Base-by-base conservation (phyloP, 2,329 filamentous ascomycete species). In the Apiospora saccharicola region DNA sequence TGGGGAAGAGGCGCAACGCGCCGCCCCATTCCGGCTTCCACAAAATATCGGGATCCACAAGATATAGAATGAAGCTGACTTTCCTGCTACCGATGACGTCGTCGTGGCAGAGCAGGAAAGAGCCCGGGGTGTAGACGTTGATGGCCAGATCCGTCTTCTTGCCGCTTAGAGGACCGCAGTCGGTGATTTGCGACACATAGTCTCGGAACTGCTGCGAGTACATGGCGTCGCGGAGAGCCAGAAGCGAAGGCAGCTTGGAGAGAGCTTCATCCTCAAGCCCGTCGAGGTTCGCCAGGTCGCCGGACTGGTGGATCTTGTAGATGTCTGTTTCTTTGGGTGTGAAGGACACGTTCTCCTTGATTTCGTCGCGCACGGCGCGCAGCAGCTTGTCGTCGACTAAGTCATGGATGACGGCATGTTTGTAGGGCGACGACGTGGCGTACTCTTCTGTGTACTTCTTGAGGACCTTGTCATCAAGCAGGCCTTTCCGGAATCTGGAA, bases 241-340 rank as follows among this genome's bases (percentile, higher is more conserved):
- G 90, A n/a, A 99, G 87, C 16, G 94, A 97, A 0, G 96, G 96
- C 19, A 99, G 86, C 80, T 94, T 95, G 74, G 92, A 89, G 71
- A 98, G 89, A 8, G 95, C 95, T 10, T 92, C 91, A 80, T 97
- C 92, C 74, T 97, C 94, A 61, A 99, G 90, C 34, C 96, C 96
- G 83, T 98, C 96, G 72, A 99, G 90, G 83, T 99, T 99, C 67
- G 96, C 96, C 46, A 99, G 89, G 82, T 99, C 96, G 76, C 96
- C 96, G 5, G 96, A 98, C 86, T 99, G 96, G 88, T 98, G 95
- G 80, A 99, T 98, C 84, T 97, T 98, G 89, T 99, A 99, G 78
- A 99, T 99, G 82, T 99, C 96, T 68, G 96, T 99, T 84, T 99
- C 96, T 83, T 99, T 99, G 78, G 95, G 95, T 16, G 96, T 98